Evolutionary conservation across 2,329 filamentous ascomycete species (phyloP).

Genomic region (Microsporum audouinii): DNA sequence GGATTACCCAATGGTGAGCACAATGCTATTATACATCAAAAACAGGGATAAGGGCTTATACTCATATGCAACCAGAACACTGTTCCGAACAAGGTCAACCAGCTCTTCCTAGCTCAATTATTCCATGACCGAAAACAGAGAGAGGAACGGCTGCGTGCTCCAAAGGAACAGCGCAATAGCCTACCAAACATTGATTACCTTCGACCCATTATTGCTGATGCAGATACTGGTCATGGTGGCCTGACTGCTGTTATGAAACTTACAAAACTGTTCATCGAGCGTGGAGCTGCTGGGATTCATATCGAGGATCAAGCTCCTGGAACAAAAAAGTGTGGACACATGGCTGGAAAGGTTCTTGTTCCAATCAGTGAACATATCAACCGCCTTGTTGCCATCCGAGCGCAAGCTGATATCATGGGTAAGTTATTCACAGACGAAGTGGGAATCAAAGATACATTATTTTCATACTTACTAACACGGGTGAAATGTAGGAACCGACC

Average conservation of each 20-base stretch:
- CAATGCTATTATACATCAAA: not conserved
- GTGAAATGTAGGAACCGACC: constrained; percentile 53
- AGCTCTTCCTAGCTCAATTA: constrained; percentile 95
- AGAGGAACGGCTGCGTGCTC: constrained; percentile 73
- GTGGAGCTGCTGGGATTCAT: constrained; percentile 92
- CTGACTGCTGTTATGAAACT: constrained; percentile 99
- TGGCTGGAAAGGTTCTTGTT: constrained; percentile 96
- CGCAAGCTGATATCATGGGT: constrained; percentile 98
- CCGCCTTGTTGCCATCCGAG: constrained; percentile 87
- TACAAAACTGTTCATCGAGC: constrained; percentile 93
- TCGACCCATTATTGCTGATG: constrained; percentile 89
- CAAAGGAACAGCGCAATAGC: constrained; percentile 59
- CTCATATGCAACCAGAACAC: constrained; percentile 57
- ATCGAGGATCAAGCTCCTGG: constrained; percentile 97
- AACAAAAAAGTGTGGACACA: constrained; percentile 99
- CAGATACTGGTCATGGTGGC: constrained; percentile 92
- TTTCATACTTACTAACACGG: not conserved
- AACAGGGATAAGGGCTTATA: not conserved
- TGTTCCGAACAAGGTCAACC: constrained; percentile 94
- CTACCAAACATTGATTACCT: constrained; percentile 83
- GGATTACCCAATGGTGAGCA: constrained; percentile 78
- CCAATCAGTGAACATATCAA: constrained; percentile 98
- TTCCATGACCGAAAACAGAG: constrained; percentile 99
- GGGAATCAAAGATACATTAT: no score
- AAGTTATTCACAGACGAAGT: constrained; percentile 15